Evolutionary conservation across 768 basidiomycete species (phyloP).

Genomic region (Amanita pallidorosea): DNA sequence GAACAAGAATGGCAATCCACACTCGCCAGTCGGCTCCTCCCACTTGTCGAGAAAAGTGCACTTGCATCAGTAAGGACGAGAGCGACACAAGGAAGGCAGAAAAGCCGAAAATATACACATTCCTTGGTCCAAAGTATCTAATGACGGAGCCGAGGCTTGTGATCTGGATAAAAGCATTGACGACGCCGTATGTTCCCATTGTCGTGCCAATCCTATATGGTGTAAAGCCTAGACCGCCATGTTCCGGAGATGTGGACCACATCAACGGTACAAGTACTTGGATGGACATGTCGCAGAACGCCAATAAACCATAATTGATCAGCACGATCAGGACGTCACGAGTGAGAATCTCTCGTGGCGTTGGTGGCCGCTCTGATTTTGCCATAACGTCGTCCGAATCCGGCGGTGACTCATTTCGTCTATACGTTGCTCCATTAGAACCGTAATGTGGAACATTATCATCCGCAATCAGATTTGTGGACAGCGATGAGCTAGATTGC

Average conservation of each 20-base stretch:
- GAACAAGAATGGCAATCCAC: background rate
- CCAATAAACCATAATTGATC: background rate
- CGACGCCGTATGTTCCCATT: slow-evolving; percentile 37
- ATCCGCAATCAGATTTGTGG: background rate
- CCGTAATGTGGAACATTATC: background rate
- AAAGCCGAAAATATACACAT: slow-evolving; percentile 28
- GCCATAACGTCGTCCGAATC: background rate
- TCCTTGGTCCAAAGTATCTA: slow-evolving; percentile 31
- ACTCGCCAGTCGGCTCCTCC: background rate
- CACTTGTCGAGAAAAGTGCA: slow-evolving; percentile 1
- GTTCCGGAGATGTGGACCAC: slow-evolving; percentile 36
- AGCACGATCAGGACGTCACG: background rate
- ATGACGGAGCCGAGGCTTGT: slow-evolving; percentile 34
- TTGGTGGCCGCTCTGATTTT: background rate
- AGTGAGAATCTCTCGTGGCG: background rate
- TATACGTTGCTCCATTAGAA: background rate
- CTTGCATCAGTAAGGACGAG: slow-evolving; percentile 7
- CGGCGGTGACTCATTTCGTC: background rate
- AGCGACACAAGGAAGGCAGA: slow-evolving; percentile 9
- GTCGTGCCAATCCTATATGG: slow-evolving; percentile 43
- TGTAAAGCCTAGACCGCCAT: slow-evolving; percentile 48
- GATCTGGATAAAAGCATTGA: slow-evolving; percentile 42
- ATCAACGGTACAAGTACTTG: slow-evolving; percentile 14
- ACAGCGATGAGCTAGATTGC: background rate
- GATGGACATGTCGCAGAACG: background rate